Base-by-base conservation (phyloP, 106 monocot species). In the Amphibolis antarctica region DNA sequence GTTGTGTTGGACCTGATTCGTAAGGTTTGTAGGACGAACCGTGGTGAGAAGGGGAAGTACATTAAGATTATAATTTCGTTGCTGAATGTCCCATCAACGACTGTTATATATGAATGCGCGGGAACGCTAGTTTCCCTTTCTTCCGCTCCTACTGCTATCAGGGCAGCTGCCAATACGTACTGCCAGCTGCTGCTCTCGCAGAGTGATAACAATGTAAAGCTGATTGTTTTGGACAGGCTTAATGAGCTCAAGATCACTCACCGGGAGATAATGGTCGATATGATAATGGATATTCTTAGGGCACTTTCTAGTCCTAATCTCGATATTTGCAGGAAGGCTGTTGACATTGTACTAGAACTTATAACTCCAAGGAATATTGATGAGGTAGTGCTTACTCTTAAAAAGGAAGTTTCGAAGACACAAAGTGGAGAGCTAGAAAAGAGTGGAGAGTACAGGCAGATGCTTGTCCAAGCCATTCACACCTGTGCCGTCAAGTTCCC, bases 401-500 rank as follows among this genome's bases (percentile, higher is more conserved):
- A 86, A 74, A 91, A 86, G 69, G 91, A 91, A 74, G 86, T 91
- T 18, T 75, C 86, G 4, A 91, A 91, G 76, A 91, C 91, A 5
- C 91, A 91, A 67, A 77, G 83, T 28, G 85, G 74, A 9, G 91
- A 91, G 76, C 76, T 83, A 26, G 91, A 91, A 68, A 83, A 85
- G 65, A 80, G 82, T 62, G 86, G 91, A 15, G 91, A 91, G 63
- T 91, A 86, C 66, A 64, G 91, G 30, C 91, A 91, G 69, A 91
- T 91, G 91, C 76, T 91, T 1, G 86, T 91, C n/a, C 85, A 91
- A 59, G 91, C 91, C 3, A 91, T 91, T 18, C 91, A 91, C 58
- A 68, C 91, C 1, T 91, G 91, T 57, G 83, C 91, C 1, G 78
- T 91, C 53, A 83, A 91, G 81, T 91, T 81, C 75, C 91, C 91